Percentiles rank a stretch among this genome's conserved stretches.
These are phyloP conservation scores for Cylindrotheca fusiformis DNA, from an alignment of 108 stramenopile genomes.

Conservation along the genomic window DNA sequence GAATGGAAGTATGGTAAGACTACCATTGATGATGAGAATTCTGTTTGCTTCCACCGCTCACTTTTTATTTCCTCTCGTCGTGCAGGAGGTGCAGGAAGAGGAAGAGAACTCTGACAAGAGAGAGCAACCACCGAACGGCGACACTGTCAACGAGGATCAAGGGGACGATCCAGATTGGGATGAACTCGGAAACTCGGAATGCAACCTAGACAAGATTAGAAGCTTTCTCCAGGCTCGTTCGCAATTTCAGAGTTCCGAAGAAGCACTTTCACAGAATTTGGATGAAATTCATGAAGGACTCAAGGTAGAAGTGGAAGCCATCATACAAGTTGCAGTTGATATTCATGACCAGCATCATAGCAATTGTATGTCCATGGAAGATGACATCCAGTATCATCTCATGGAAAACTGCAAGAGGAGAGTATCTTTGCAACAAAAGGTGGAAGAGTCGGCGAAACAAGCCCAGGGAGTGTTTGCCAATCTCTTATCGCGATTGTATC, in stretches of 20 bases:
- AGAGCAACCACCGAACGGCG: too few relatives aligned
- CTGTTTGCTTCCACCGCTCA: neutral
- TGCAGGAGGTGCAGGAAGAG: neutral
- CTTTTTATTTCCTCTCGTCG: too few relatives aligned
- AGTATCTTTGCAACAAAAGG: conserved; percentile 6
- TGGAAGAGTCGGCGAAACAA: conserved; percentile 21
- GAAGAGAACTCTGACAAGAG: neutral
- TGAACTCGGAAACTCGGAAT: conserved; percentile 6
- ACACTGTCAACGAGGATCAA: neutral
- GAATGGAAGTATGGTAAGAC: neutral
- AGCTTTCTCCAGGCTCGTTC: conserved; percentile 12
- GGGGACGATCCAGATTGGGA: conserved; percentile 15
- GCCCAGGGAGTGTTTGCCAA: conserved; percentile 15
- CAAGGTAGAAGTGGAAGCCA: conserved; percentile 12
- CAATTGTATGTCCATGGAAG: conserved; percentile 3
- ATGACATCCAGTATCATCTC: conserved; percentile 24
- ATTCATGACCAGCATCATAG: conserved; percentile 5
- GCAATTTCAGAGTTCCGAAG: conserved; percentile 10
- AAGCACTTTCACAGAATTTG: conserved; percentile 7
- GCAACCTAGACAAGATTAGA: neutral
- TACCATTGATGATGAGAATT: neutral
- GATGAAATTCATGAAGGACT: conserved; percentile 22
- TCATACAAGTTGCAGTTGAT: conserved; percentile 14
- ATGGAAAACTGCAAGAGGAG: conserved; percentile 25
- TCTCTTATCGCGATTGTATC: conserved; percentile 20